Percentiles rank a stretch among this genome's conserved stretches.
These are phyloP conservation scores for Arachis hypogaea DNA, from an alignment of 306 rosid genomes.

Conservation along the genomic window DNA sequence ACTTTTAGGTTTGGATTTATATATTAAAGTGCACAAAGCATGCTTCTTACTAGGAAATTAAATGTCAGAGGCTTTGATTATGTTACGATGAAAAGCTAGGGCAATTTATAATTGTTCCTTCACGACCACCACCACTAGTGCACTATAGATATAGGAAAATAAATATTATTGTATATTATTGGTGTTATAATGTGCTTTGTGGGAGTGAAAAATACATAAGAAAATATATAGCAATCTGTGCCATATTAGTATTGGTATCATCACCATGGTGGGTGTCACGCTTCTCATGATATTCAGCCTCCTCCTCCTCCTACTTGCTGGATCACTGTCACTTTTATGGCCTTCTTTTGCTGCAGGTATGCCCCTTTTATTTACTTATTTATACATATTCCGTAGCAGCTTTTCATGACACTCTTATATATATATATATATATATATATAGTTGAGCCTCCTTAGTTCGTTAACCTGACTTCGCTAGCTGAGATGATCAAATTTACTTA, in stretches of 20 bases:
- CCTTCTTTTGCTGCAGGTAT: conserved; percentile 58
- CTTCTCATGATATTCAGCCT: conserved; percentile 31
- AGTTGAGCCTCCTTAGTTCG: too few relatives aligned
- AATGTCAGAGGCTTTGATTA: background rate
- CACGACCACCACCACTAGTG: too few relatives aligned
- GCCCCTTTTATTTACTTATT: background rate
- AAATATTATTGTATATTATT: conserved; percentile 23
- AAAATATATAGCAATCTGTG: too few relatives aligned
- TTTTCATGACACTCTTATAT: conserved; percentile 32
- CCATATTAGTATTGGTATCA: too few relatives aligned
- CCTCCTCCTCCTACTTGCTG: conserved; percentile 53
- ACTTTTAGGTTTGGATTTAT: conserved; percentile 45
- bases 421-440: background rate
- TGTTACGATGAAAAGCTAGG: background rate
- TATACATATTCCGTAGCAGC: conserved; percentile 29
- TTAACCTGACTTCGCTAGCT: too few relatives aligned
- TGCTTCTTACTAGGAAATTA: background rate
- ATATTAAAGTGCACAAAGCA: conserved; percentile 24
- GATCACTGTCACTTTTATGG: conserved; percentile 49
- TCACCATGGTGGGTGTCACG: too few relatives aligned
- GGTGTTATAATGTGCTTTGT: conserved; percentile 11
- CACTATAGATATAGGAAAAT: background rate
- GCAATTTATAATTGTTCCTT: too few relatives aligned
- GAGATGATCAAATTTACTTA: too few relatives aligned
- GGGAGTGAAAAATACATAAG: too few relatives aligned